Evolutionary conservation across 305 asterid species (phyloP), one percentile per base, ranked within the genome.

Genomic region (Fraxinus angustifolia): DNA sequence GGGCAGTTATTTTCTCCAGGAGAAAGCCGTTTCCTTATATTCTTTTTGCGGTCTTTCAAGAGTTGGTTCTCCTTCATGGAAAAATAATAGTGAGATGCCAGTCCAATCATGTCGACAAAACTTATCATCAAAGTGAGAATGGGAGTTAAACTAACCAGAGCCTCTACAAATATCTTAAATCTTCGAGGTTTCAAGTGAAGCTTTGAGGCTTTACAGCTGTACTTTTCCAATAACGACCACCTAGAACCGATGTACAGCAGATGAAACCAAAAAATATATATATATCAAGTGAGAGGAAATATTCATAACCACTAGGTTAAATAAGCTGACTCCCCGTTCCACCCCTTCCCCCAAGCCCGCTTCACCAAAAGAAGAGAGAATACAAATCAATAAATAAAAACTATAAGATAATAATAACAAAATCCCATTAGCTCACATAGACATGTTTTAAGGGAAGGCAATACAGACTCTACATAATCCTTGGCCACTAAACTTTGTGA

Each of bases 171-270:
- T 82, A 94, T 89, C 92, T 96, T 96, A 87, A 90, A 94, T 84
- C 99, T 94, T 77, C 99, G 93, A 33, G 99, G 99, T 88, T 96
- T 96, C 90, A 96, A 88, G 90, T 94, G 99, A 83, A 96, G 97
- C 93, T 94, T 94, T 77, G 99, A 96, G 83, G 99, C 97, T 89
- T 94, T 96, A 85, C 99, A 94, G 91, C 99, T 93, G 87, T 91
- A 94, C 86, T 96, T 94, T 88, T 96, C 99, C 92, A 96, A 86
- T 75, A 96, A 88, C 28, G 98, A 94, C 98, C 99, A 96, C 98
- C 98, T 96, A 87, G 82, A 87, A 79, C 82, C 73, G 74, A 78
- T 83, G 76, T 23, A 83, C 23, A 77, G 7, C 28, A 81, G 7
- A 75, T 26, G 56, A 38, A 79, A 78, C 70, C 72, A 79, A 73